Conservation (phyloP, 176 grass and related monocot species). For the Triticum aestivum region IWGSC_CS_RefSeq_v2.1 NC_057811.1:211286299-211286798, state of each 20-base stretch:
- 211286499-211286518: neutral
- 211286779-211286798: neutral
- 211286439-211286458: neutral
- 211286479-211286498: neutral
- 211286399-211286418: neutral
- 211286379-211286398: neutral
- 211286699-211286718: neutral
- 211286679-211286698: neutral
- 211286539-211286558: slow-evolving; percentile 49
- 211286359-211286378: neutral
- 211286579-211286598: slow-evolving; percentile 86
- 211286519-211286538: neutral
- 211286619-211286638: slow-evolving; percentile 1
- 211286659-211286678: neutral
- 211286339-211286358: neutral
- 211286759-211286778: neutral
- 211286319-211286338: neutral
- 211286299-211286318: neutral
- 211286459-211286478: neutral
- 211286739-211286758: neutral
- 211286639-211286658: slow-evolving; percentile 23
- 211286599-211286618: slow-evolving; percentile 45
- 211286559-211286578: slow-evolving; percentile 88
- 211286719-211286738: neutral
- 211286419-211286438: slow-evolving; percentile 9